A percentile compares a stretch with the other conserved stretches of the same genome.
These are phyloP conservation scores for Cyphellophora europaea DNA, from an alignment of 2,329 filamentous ascomycete species.

Conservation along the genomic window DNA sequence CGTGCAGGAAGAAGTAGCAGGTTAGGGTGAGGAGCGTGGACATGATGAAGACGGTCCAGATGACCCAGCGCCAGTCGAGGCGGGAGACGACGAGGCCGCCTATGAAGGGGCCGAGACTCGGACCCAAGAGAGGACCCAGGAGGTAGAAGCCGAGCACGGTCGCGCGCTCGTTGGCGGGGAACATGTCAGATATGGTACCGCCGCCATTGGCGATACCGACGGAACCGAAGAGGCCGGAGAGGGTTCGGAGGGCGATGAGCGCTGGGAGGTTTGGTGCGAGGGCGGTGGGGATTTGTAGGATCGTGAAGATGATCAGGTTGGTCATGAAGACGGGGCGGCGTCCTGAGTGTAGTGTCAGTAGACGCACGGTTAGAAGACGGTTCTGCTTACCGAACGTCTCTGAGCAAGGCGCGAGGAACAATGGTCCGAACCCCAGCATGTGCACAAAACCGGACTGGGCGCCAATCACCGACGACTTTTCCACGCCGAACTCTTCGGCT, in stretches of 20 bases:
- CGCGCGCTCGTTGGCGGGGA: constrained; percentile 7
- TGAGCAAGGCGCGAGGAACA: constrained; percentile 23
- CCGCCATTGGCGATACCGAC: constrained; percentile 11
- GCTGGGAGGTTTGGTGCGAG: constrained; percentile 23
- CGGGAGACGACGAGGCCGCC: constrained; percentile 65
- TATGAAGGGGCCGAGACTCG: constrained; percentile 31
- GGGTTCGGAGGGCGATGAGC: constrained; percentile 21
- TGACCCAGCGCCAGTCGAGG: constrained; percentile 30
- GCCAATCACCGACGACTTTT: not conserved
- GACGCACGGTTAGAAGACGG: not conserved
- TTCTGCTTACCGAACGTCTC: constrained; percentile 13
- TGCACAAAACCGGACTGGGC: constrained; percentile 3
- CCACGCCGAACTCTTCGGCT: constrained; percentile 23
- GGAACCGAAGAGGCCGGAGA: constrained; percentile 22
- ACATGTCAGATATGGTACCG: constrained; percentile 9
- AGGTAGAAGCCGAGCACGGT: constrained; percentile 7
- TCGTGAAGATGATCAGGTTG: constrained; percentile 23
- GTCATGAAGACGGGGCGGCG: constrained; percentile 25
- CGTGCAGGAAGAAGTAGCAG: constrained; percentile 38
- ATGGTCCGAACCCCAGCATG: constrained; percentile 13
- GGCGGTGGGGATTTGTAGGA: constrained; percentile 28
- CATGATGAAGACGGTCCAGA: constrained; percentile 72
- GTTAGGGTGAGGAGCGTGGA: constrained; percentile 44
- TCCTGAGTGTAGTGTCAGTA: no score
- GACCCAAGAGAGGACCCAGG: constrained; percentile 3